Percentiles rank a stretch among this genome's conserved stretches.
Conservation (phyloP, 805 yeast genomes). For the Metschnikowia vanudenii region DNA sequence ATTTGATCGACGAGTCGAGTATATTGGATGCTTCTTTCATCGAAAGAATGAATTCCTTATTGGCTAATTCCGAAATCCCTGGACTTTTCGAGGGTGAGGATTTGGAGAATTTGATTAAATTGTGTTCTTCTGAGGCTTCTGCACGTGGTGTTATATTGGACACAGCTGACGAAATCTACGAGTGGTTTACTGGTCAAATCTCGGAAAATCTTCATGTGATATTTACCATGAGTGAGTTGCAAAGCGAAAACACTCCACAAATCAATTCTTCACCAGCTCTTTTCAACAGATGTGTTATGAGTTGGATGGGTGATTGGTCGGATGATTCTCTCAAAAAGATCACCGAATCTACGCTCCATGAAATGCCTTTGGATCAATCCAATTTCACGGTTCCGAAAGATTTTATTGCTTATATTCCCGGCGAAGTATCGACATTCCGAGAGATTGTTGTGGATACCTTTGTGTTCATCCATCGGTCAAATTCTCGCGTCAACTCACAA, state of each 20-base stretch:
- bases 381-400: constrained; percentile 36
- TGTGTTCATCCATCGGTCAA: constrained; percentile 44
- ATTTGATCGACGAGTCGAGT: constrained; percentile 78
- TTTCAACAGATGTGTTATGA: constrained; percentile 82
- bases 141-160: constrained; percentile 63
- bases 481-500: constrained; percentile 15
- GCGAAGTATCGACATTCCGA: constrained; percentile 27
- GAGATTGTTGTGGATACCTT: constrained; percentile 49
- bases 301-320: constrained; percentile 90
- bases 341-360: constrained; percentile 39
- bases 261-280: constrained; percentile 81
- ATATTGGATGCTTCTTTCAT: constrained; percentile 74
- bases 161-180: constrained; percentile 63
- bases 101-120: constrained; percentile 45
- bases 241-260: constrained; percentile 34
- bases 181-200: constrained; percentile 71
- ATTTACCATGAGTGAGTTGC: constrained; percentile 61
- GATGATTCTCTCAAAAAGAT: constrained; percentile 48
- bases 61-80: constrained; percentile 91
- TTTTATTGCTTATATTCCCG: constrained; percentile 13
- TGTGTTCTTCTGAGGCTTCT: constrained; percentile 57
- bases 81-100: constrained; percentile 84
- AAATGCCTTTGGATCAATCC: constrained; percentile 54
- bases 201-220: constrained; percentile 77
- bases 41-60: constrained; percentile 88